Evolutionary conservation across 1,139 yeast species (phyloP).

Genomic region (Scheffersomyces stambukii): DNA sequence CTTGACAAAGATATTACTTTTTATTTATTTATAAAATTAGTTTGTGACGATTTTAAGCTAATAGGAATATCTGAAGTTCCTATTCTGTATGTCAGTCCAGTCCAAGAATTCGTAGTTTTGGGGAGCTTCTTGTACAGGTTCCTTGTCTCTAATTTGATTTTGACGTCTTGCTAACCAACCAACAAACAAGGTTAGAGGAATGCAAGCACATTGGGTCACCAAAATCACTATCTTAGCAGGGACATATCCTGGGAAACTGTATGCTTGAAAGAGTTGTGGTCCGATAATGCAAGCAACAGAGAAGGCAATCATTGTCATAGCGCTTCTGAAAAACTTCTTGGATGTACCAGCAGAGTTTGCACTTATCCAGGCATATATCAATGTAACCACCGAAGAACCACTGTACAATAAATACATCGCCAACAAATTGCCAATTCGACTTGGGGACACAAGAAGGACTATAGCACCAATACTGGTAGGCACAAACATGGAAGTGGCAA

Average conservation of each 20-base stretch:
- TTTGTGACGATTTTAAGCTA: too few relatives aligned
- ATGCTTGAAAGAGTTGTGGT: conserved; percentile 34
- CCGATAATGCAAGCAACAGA: conserved; percentile 36
- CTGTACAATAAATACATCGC: conserved; percentile 34
- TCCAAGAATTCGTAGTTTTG: conserved; percentile 28
- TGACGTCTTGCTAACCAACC: conserved; percentile 22
- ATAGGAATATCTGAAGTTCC: conserved; percentile 28
- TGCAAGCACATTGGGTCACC: conserved; percentile 25
- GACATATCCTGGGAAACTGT: conserved; percentile 23
- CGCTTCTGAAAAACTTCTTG: conserved; percentile 26
- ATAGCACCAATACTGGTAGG: conserved; percentile 36
- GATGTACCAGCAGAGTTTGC: conserved; percentile 36
- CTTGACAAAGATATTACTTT: too few relatives aligned
- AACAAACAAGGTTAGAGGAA: conserved; percentile 26
- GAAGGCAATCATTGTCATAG: conserved; percentile 31
- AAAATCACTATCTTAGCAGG: conserved; percentile 35
- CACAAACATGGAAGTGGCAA: conserved; percentile 27
- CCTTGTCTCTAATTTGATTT: conserved; percentile 24
- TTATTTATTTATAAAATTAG: too few relatives aligned
- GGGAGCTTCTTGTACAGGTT: too few relatives aligned
- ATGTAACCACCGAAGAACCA: conserved; percentile 32
- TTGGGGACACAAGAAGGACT: conserved; percentile 23
- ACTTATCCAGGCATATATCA: conserved; percentile 32
- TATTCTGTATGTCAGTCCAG: conserved; percentile 33
- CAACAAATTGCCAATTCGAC: conserved; percentile 28